These are phyloP conservation scores for Alternaria novae-zelandiae DNA, from an alignment of 2,329 filamentous ascomycete species.

Conservation along the genomic window DNA sequence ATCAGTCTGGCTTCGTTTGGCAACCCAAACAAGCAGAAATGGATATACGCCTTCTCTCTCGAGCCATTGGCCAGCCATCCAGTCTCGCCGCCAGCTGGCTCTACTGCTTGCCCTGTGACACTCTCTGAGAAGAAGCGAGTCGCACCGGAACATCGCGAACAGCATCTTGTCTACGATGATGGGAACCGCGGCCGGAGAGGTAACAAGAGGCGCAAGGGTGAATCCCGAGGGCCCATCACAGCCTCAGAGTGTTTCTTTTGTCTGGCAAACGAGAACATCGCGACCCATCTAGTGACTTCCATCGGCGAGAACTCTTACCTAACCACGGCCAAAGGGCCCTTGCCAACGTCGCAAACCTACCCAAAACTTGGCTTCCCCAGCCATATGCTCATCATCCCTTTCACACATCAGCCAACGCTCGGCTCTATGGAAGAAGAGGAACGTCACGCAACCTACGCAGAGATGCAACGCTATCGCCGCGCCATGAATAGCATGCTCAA, in stretches of 20 bases:
- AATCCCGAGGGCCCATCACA: constrained; percentile 43
- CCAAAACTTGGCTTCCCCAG: constrained; percentile 75
- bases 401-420: constrained; percentile 80
- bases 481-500: constrained; percentile 80
- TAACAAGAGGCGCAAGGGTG: constrained; percentile 48
- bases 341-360: constrained; percentile 76
- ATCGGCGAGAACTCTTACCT: constrained; percentile 89
- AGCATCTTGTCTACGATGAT: constrained; percentile 47
- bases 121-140: constrained; percentile 65
- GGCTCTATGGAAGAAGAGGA: constrained; percentile 68
- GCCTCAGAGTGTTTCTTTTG: constrained; percentile 94
- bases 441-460: constrained; percentile 66
- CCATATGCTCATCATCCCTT: constrained; percentile 90
- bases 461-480: constrained; percentile 83
- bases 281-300: constrained; percentile 86
- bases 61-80: constrained; percentile 67
- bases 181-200: constrained; percentile 44
- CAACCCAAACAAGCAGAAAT: constrained; percentile 78
- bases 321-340: constrained; percentile 88
- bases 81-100: constrained; percentile 68
- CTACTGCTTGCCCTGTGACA: constrained; percentile 77
- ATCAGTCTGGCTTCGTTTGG: constrained; percentile 83
- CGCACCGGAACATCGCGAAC: constrained; percentile 42
- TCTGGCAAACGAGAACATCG: constrained; percentile 82
- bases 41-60: constrained; percentile 73